Conservation (phyloP, 1,284 basidiomycete genomes). For the Apiotrichum veenhuisii region DNA sequence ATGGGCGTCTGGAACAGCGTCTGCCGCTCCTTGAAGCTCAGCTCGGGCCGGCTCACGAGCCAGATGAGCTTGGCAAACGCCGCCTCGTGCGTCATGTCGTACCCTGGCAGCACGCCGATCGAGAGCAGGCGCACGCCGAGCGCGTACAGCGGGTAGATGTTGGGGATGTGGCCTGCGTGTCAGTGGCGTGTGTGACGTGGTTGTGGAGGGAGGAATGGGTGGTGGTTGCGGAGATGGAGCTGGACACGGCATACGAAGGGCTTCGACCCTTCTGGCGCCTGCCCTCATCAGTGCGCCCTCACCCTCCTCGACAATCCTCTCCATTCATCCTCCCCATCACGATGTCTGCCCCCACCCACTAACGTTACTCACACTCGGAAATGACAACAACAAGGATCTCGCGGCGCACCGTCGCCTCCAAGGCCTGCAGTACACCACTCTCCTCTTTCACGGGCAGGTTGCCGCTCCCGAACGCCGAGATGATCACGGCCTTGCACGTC, state of each 20-base stretch:
- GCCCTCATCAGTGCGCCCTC: not conserved
- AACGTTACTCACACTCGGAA: constrained; percentile 42
- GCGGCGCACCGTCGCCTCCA: constrained; percentile 35
- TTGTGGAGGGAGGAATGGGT: too few relatives aligned
- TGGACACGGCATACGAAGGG: too few relatives aligned
- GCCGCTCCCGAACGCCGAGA: constrained; percentile 42
- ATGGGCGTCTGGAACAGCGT: constrained; percentile 37
- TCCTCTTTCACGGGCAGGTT: constrained; percentile 40
- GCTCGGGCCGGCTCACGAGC: constrained; percentile 39
- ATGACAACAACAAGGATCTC: constrained; percentile 48
- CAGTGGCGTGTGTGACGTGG: too few relatives aligned
- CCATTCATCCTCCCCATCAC: too few relatives aligned
- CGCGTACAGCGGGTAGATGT: constrained; percentile 46
- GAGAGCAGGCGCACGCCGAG: constrained; percentile 39
- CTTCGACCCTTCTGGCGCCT: too few relatives aligned
- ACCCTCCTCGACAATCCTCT: not conserved
- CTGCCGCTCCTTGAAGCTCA: constrained; percentile 40
- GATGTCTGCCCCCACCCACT: too few relatives aligned
- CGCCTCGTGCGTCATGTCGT: constrained; percentile 48
- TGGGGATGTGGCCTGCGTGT: constrained; percentile 35
- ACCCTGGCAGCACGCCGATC: constrained; percentile 43
- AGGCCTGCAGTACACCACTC: constrained; percentile 34
- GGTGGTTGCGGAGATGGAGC: too few relatives aligned
- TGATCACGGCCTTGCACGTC: constrained; percentile 42
- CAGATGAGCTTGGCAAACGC: constrained; percentile 47